Conservation (phyloP, 192 early-diverging fungal species). For the Kappamyces sp. region DNA sequence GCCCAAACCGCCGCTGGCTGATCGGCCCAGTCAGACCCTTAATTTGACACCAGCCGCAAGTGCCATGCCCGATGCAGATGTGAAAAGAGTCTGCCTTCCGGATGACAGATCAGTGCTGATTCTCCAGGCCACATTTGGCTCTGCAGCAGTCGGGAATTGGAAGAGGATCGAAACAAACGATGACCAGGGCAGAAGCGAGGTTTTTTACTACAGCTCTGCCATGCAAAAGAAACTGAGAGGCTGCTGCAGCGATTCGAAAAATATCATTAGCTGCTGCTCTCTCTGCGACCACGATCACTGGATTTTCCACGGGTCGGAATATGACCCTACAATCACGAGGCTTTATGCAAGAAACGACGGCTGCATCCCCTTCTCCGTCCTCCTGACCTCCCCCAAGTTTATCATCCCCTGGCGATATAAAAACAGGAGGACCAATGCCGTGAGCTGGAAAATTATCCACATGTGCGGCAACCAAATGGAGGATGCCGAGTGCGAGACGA, state of each 20-base stretch:
- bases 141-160: neutral
- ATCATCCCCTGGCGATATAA: slow-evolving; percentile 47
- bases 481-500: slow-evolving; percentile 37
- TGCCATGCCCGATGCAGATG: neutral
- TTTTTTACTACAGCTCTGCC: slow-evolving; percentile 2
- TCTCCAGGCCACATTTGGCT: neutral
- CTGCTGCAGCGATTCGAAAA: slow-evolving; percentile 13
- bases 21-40: neutral
- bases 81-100: slow-evolving; percentile 10
- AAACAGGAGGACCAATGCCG: slow-evolving; percentile 30
- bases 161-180: neutral
- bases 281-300: slow-evolving; percentile 31
- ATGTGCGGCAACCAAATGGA: slow-evolving; percentile 30
- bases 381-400: slow-evolving; percentile 26
- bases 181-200: neutral
- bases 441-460: slow-evolving; percentile 48
- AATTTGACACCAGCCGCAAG: slow-evolving; percentile 3
- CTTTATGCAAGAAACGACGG: slow-evolving; percentile 39
- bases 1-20: neutral
- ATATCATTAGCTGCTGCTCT: slow-evolving; percentile 20
- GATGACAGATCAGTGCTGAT: neutral
- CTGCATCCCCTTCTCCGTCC: slow-evolving; percentile 37
- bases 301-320: slow-evolving; percentile 33
- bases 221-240: neutral
- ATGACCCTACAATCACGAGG: slow-evolving; percentile 29